Evolutionary conservation across 805 yeast species (phyloP), one percentile per base, ranked within the genome.

Genomic region (Maudiozyma bulderi): DNA sequence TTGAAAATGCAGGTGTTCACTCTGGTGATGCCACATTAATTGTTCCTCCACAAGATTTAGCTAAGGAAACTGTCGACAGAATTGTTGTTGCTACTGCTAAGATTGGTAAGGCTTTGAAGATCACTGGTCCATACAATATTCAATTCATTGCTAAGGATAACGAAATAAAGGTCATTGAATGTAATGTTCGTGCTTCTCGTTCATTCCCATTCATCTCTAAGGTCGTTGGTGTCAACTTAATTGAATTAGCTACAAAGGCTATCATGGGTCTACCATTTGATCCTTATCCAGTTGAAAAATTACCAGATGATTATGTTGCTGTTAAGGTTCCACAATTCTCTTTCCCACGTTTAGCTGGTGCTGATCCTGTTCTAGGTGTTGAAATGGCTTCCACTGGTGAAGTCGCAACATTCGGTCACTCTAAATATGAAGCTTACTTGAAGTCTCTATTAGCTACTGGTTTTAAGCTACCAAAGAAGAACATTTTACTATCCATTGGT

Each of bases 381-480:
- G 98, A 91, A 73, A 91, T 91, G 98, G 96, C 98, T 15, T 91
- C 97, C 32, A 91, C 98, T 53, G 98, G 98, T 77, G 98, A 89
- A 70, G 97, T 90, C 64, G 99, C 99, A 45, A 80, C 95, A 54
- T 91, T 93, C 65, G 99, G 99, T 62, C 88, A 78, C 64, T 84
- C 90, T 75, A 91, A 91, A 71, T 90, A 89, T 65, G 99, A 95
- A 73, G 99, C 99, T 26, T 93, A 93, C 73, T 71, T 93, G 72
- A 95, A 93, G 73, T 85, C 97, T 32, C 76, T 93, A 69, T 76
- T 93, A 51, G 88, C 99, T 11, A 89, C 97, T 49, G 99, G 99
- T 15, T 89, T 93, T 81, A 82, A 81, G 63, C 73, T 91, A 54
- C 99, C 99, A 60, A 86, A 86, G 80, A 90, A 89, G 75, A 93